Base-by-base conservation (phyloP, 129 eudicot species). In the Flaveria bidentis region DNA sequence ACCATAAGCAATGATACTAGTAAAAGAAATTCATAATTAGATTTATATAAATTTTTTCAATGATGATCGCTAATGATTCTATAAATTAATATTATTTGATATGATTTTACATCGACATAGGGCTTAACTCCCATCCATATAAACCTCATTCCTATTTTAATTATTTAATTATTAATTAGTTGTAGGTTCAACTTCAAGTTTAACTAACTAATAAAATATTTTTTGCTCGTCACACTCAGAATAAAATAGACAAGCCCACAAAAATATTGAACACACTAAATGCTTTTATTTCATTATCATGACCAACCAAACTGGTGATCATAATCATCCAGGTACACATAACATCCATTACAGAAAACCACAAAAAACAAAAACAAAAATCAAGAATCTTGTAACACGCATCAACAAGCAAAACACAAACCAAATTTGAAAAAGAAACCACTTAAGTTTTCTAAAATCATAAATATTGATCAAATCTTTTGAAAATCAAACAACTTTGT, bases 391-490 rank as follows among this genome's bases (percentile, higher is more conserved):
- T 14, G 69, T 1, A 63, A 18, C 33, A 63, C 10, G 69, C 69
- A 63, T 63, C 46, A 63, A 63, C 33, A 63, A 61, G 67, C 44
- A 56, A 61, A 63, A 14, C 69, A 63, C 46, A 63, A 61, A 30
- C 69, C 69, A 30, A 30, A 62, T 25, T 12, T 26, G 2, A 61
- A 61, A 61, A 61, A 25, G 8, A 61, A 61, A 61, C 67, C 42
- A 26, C 39, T 58, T 58, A 36, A 3, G 65, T 9, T 58, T 58
- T 58, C n/a, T 23, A 9, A 92, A 92, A 86, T 91, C 97, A 86
- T 92, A 92, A 73, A 92, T 83, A 79, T 89, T 92, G 73, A 92
- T 87, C 67, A 80, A 87, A 15, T 92, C 96, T 9, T 36, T 36
- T 5, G 41, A 5, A 36, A 36, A 36, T 5, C 41, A 36, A 36